Conservation (phyloP, 176 grass and related monocot species). For the Themeda triandra region DNA sequence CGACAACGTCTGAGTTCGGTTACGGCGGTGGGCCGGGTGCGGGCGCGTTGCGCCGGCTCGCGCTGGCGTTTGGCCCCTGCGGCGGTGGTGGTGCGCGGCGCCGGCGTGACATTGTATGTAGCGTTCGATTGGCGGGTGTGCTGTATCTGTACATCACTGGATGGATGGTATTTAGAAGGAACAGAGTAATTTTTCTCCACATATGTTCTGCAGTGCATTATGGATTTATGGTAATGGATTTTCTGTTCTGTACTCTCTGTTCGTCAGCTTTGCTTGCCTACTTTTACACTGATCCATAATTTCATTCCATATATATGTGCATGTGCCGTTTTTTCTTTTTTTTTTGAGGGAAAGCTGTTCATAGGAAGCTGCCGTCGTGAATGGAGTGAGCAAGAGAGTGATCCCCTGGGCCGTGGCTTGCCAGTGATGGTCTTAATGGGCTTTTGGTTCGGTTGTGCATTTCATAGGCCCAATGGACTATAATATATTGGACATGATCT, state of each 20-base stretch:
- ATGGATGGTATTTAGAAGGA: not conserved
- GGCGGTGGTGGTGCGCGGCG: no score
- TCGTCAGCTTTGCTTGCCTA: not conserved
- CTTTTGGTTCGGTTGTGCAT: not conserved
- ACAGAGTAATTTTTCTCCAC: not conserved
- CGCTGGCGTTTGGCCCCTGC: no score
- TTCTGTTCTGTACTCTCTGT: not conserved
- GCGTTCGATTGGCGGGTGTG: not conserved
- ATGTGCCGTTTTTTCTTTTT: no score
- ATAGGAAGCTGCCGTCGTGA: not conserved
- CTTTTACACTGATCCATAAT: no score
- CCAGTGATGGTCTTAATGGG: not conserved
- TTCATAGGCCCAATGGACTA: not conserved
- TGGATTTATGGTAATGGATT: not conserved
- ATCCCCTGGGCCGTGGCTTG: not conserved
- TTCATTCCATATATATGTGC: no score
- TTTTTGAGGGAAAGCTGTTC: no score
- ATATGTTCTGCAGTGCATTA: not conserved
- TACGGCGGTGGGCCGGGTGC: not conserved
- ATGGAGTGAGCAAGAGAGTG: not conserved
- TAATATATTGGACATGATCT: no score
- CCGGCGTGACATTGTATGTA: no score
- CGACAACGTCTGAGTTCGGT: conserved; percentile 39
- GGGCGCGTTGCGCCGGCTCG: not conserved
- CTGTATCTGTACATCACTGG: not conserved